Conservation (phyloP, 1,284 basidiomycete genomes). For the Ganoderma sinense region DNA sequence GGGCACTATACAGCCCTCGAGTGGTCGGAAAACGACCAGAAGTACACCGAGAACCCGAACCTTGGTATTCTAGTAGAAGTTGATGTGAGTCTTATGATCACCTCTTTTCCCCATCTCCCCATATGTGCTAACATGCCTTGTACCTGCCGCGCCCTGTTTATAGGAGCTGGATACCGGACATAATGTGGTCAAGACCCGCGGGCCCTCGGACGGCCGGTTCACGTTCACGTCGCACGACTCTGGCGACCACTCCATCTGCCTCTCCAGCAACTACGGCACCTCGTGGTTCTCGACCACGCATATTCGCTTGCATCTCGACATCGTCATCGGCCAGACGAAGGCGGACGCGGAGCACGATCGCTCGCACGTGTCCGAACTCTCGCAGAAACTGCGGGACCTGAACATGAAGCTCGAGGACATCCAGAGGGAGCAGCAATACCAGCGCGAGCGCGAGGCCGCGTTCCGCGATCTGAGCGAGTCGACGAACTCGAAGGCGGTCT, state of each 20-base stretch:
- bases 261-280: constrained; percentile 85
- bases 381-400: constrained; percentile 88
- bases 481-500: constrained; percentile 91
- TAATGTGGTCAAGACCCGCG: constrained; percentile 86
- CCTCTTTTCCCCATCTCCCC: background rate
- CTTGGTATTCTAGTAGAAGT: constrained; percentile 93
- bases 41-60: constrained; percentile 78
- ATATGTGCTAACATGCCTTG: constrained; percentile 23
- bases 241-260: constrained; percentile 97
- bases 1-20: constrained; percentile 94
- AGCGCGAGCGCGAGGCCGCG: constrained; percentile 93
- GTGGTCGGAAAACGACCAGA: constrained; percentile 81
- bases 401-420: constrained; percentile 95
- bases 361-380: constrained; percentile 88
- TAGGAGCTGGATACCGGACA: constrained; percentile 84
- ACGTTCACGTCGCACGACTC: constrained; percentile 98
- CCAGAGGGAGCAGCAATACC: constrained; percentile 96
- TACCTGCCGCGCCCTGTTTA: background rate
- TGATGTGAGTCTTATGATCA: constrained; percentile 61
- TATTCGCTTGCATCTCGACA: constrained; percentile 94
- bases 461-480: constrained; percentile 90
- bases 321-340: constrained; percentile 90
- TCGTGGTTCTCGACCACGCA: constrained; percentile 86
- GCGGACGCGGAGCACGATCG: constrained; percentile 85
- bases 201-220: constrained; percentile 90